A percentile compares a stretch with the other conserved stretches of the same genome.
phyloP scores from a whole-genome alignment of 495 filamentous ascomycete species.

The Hyaloscypha hepaticicola region DNA sequence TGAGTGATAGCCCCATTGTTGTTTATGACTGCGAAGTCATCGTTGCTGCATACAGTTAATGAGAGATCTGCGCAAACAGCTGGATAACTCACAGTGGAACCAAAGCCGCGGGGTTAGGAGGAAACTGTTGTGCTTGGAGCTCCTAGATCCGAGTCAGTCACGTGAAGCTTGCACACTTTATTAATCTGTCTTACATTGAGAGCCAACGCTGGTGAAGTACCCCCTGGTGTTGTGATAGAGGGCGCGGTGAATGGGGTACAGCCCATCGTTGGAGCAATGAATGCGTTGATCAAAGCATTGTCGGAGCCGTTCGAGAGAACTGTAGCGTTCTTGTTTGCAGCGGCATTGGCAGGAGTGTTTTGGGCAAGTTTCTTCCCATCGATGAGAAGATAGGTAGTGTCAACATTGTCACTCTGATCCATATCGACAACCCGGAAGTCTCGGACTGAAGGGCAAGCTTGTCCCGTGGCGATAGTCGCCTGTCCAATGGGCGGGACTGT shows the following conservation, averaged over 20 bases:
- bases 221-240: constrained; percentile 1
- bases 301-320: constrained; percentile 3
- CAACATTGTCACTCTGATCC: constrained; percentile 13
- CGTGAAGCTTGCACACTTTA: neutral
- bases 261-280: constrained; percentile 3
- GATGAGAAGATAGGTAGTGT: constrained; percentile 7
- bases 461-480: neutral
- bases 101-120: neutral
- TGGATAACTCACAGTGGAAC: constrained; percentile 1
- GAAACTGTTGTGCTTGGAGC: neutral
- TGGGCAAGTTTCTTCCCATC: constrained; percentile 2
- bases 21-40: neutral
- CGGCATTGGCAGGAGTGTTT: constrained; percentile 2
- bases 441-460: neutral
- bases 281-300: neutral
- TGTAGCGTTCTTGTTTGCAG: neutral
- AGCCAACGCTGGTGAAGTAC: neutral
- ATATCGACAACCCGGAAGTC: constrained; percentile 8
- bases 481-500: neutral
- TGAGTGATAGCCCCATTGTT: neutral
- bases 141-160: constrained; percentile 8
- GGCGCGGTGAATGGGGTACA: neutral
- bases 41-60: neutral
- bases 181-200: constrained; percentile 1
- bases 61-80: no score